Base-by-base conservation (phyloP, 306 rosid genomes). In the Prunus armeniaca region DNA sequence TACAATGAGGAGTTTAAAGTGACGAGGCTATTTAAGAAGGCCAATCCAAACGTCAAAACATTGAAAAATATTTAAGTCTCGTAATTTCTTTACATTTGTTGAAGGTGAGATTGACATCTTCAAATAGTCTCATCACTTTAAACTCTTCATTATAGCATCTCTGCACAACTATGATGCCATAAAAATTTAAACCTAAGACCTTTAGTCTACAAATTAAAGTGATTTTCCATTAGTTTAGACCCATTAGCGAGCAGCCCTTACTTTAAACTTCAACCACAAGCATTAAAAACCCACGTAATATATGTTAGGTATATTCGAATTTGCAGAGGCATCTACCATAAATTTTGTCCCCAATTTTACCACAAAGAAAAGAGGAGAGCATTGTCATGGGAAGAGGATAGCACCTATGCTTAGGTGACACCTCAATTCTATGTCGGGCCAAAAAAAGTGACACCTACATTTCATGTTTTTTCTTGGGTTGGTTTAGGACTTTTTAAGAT, bases 401-500 rank as follows among this genome's bases (percentile, higher is more conserved):
- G 34, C n/a, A 22, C 76, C 22, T 57, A 20, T 32, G 38, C 52
- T 72, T 38, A 20, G 20, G 54, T 72, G 54, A 56, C 51, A 32
- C n/a, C 65, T 32, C 5, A 55, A 34, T 9, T 22, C 19, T 72
- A 5, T 45, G 77, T 24, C 27, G 63, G 77, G 68, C 12, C 54
- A 9, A 72, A 79, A 25, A 54, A 22, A 34, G 60, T 20, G 57
- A 18, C 41, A 32, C 38, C 38, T 72, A 19, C 78, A 50, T 64
- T 51, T 60, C 34, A 3, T 78, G 78, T 60, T 9, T 63, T 76
- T 65, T 80, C 34, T 77, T 78, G 28, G 38, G 58, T 60, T 56
- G 66, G 64, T n/a, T 81, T 72, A 73, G 71, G 50, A 9, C 79
- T 69, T 55, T 73, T 73, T 18, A 82, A 82, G 87, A 89, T 82